Evolutionary conservation across 1,284 basidiomycete genomes (phyloP).

Genomic region (Sanghuangporus sanghuang): DNA sequence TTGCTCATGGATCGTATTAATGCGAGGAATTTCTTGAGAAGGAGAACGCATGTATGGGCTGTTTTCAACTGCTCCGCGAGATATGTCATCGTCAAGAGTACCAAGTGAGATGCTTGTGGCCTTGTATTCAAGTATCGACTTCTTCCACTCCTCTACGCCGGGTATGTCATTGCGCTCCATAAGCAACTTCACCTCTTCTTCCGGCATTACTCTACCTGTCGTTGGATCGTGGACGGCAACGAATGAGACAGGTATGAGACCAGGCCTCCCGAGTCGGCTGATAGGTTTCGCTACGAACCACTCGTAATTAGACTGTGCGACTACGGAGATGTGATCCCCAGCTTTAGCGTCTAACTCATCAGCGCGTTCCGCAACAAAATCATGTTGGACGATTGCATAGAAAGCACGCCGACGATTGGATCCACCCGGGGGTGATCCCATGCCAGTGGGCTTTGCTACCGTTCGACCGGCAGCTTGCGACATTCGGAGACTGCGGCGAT

Average conservation of each 20-base stretch:
- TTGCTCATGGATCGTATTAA: conserved; percentile 20
- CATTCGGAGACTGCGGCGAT: conserved; percentile 32
- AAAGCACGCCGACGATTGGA: conserved; percentile 56
- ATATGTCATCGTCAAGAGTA: conserved; percentile 66
- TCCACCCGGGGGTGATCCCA: conserved; percentile 25
- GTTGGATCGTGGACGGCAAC: conserved; percentile 93
- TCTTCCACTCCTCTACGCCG: conserved; percentile 97
- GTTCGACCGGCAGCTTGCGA: conserved; percentile 30
- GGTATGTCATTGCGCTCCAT: conserved; percentile 87
- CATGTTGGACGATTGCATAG: conserved; percentile 94
- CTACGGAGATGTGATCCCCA: conserved; percentile 90
- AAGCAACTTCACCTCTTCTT: conserved; percentile 67
- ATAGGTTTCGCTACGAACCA: conserved; percentile 96
- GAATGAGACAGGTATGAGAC: conserved; percentile 94
- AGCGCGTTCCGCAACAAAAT: conserved; percentile 90
- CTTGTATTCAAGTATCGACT: conserved; percentile 92
- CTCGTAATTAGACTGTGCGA: conserved; percentile 86
- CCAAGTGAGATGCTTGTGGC: conserved; percentile 94
- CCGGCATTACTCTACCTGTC: conserved; percentile 64
- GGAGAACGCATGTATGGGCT: conserved; percentile 35
- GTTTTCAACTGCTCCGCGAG: conserved; percentile 37
- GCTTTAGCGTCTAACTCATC: conserved; percentile 95
- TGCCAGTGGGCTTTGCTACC: conserved; percentile 23
- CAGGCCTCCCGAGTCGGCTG: conserved; percentile 88
- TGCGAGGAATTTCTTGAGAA: conserved; percentile 21